Percentiles rank a stretch among this genome's conserved stretches.
Evolutionary conservation across 2,329 filamentous ascomycete species (phyloP).

Genomic region (Ophiostoma angusticollis): DNA sequence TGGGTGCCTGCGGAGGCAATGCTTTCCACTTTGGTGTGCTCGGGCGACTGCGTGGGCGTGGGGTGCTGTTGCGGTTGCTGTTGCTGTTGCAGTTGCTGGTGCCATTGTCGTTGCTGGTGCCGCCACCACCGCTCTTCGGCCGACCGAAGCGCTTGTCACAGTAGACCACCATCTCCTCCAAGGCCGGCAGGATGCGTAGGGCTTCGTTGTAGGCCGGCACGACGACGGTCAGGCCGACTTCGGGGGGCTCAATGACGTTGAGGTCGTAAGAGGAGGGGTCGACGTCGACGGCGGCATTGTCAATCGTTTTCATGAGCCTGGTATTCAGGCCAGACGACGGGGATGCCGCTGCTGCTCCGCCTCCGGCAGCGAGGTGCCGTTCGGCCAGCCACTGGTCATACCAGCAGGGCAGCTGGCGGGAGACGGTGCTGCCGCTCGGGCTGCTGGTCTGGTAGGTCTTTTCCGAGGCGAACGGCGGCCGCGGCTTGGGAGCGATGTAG

Average conservation of each 20-base stretch:
- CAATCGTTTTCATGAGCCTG: not conserved
- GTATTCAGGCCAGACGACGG: not conserved
- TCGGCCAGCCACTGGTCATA: slow-evolving; percentile 60
- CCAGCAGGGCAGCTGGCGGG: slow-evolving; percentile 67
- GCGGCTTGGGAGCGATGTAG: slow-evolving; percentile 68
- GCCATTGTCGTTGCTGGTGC: not conserved
- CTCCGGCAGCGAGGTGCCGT: slow-evolving; percentile 35
- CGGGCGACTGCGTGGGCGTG: slow-evolving; percentile 6
- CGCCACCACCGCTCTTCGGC: slow-evolving; percentile 14
- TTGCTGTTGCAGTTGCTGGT: not conserved
- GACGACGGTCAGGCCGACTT: slow-evolving; percentile 81
- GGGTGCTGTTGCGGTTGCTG: slow-evolving; percentile 16
- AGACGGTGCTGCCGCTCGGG: slow-evolving; percentile 39
- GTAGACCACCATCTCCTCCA: slow-evolving; percentile 82
- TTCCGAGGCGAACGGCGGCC: slow-evolving; percentile 60
- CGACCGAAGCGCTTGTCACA: slow-evolving; percentile 65
- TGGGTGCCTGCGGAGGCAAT: too few relatives aligned
- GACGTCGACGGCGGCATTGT: slow-evolving; percentile 19
- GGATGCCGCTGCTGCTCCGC: slow-evolving; percentile 5
- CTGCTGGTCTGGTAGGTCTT: slow-evolving; percentile 72
- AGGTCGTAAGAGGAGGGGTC: slow-evolving; percentile 34
- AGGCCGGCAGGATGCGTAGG: slow-evolving; percentile 65
- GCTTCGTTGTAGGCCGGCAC: slow-evolving; percentile 95
- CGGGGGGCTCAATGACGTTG: slow-evolving; percentile 56
- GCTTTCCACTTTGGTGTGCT: slow-evolving; percentile 2